These are phyloP conservation scores for Paecilomyces sp. DNA, from an alignment of 2,329 filamentous ascomycete genomes.

Conservation along the genomic window DNA sequence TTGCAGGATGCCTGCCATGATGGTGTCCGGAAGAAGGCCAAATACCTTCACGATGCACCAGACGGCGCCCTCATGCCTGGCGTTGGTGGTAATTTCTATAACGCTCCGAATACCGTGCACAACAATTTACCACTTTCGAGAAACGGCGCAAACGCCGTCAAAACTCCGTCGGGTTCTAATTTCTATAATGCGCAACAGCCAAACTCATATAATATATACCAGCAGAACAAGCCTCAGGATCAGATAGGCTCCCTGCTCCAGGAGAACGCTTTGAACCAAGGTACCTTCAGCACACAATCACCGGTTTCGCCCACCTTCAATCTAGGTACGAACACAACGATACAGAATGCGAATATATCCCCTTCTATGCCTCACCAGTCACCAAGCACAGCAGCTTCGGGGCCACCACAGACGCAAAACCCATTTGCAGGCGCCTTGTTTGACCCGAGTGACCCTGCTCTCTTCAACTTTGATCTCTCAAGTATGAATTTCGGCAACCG, in stretches of 20 bases:
- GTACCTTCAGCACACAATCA: slow-evolving; percentile 61
- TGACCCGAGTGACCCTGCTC: slow-evolving; percentile 81
- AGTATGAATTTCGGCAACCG: slow-evolving; percentile 93
- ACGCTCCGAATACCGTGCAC: slow-evolving; percentile 36
- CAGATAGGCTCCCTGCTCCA: slow-evolving; percentile 40
- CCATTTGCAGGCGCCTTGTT: slow-evolving; percentile 58
- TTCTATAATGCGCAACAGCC: slow-evolving; percentile 36
- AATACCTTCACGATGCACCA: slow-evolving; percentile 95
- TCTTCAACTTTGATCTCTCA: slow-evolving; percentile 94
- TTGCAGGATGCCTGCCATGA: slow-evolving; percentile 89
- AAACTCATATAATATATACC: slow-evolving; percentile 31
- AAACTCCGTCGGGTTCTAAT: slow-evolving; percentile 29
- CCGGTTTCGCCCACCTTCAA: slow-evolving; percentile 67
- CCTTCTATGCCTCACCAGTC: slow-evolving; percentile 42
- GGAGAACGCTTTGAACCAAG: slow-evolving; percentile 36
- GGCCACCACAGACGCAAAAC: slow-evolving; percentile 28
- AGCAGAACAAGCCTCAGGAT: slow-evolving; percentile 27
- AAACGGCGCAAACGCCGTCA: slow-evolving; percentile 23
- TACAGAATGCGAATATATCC: slow-evolving; percentile 26
- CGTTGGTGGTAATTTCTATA: slow-evolving; percentile 59
- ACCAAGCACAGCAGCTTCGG: slow-evolving; percentile 39
- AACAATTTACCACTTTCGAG: slow-evolving; percentile 25
- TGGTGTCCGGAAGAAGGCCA: slow-evolving; percentile 96
- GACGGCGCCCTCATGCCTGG: slow-evolving; percentile 85
- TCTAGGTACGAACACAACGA: slow-evolving; percentile 39